A percentile compares a stretch with the other conserved stretches of the same genome.
These are phyloP conservation scores for Artemisia tridentata DNA, from an alignment of 129 eudicot genomes.

Conservation along the genomic window DNA sequence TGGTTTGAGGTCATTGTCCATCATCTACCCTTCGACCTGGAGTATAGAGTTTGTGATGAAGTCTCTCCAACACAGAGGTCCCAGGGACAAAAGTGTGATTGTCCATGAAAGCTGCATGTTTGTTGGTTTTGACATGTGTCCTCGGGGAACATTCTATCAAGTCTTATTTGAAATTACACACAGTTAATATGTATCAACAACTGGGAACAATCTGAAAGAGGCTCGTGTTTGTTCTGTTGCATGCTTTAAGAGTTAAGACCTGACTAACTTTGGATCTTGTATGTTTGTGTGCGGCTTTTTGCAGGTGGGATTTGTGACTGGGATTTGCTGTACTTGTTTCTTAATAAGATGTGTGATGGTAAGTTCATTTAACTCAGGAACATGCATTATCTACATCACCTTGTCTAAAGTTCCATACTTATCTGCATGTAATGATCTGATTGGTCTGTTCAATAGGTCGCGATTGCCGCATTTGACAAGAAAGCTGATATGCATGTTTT, in stretches of 20 bases:
- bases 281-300: constrained; percentile 4
- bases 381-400: neutral
- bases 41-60: too few relatives aligned
- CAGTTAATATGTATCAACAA: neutral
- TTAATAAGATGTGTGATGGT: constrained; percentile 79
- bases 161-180: too few relatives aligned
- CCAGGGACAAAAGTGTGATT: too few relatives aligned
- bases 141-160: too few relatives aligned
- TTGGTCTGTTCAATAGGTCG: constrained; percentile 37
- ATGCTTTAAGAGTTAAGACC: constrained; percentile 10
- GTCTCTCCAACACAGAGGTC: too few relatives aligned
- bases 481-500: constrained; percentile 72
- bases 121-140: too few relatives aligned
- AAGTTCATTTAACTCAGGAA: constrained; percentile 23
- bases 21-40: too few relatives aligned
- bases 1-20: too few relatives aligned
- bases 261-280: constrained; percentile 7
- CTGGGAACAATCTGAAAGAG: neutral
- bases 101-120: too few relatives aligned
- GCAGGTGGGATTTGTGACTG: constrained; percentile 91
- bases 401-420: constrained; percentile 6
- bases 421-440: neutral
- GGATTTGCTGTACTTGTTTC: constrained; percentile 83
- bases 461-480: constrained; percentile 63
- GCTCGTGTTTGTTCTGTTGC: neutral